phyloP scores from a whole-genome alignment of 2,329 filamentous ascomycete species.

The Xylaria sp. region DNA sequence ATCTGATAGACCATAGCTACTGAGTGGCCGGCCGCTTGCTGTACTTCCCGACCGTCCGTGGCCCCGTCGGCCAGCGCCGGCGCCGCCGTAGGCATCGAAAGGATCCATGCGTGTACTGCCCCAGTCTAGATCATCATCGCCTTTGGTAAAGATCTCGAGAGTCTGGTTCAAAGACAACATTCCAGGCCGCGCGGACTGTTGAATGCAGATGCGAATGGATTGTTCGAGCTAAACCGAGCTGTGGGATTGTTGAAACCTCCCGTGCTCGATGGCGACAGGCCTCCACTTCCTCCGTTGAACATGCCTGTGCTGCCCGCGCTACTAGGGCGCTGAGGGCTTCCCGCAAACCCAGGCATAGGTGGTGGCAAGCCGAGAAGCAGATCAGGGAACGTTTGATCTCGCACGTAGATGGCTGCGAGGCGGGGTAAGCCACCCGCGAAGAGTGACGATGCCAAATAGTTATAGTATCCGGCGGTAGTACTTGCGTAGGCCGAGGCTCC shows the following conservation, averaged over 20 bases:
- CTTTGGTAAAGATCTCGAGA: constrained; percentile 66
- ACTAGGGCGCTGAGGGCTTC: constrained; percentile 44
- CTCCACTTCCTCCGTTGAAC: constrained; percentile 34
- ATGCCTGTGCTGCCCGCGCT: constrained; percentile 43
- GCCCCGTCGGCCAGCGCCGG: constrained; percentile 30
- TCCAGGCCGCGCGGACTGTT: constrained; percentile 41
- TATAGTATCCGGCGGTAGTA: constrained; percentile 72
- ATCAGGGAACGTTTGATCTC: constrained; percentile 83
- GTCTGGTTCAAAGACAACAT: constrained; percentile 52
- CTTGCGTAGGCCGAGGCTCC: constrained; percentile 62
- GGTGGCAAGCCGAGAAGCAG: constrained; percentile 73
- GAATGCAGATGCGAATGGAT: constrained; percentile 56
- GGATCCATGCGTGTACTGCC: constrained; percentile 59
- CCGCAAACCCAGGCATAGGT: constrained; percentile 56
- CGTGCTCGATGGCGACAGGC: constrained; percentile 36
- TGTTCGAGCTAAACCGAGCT: constrained; percentile 64
- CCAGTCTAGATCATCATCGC: constrained; percentile 64
- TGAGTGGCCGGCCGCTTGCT: constrained; percentile 52
- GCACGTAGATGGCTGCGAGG: constrained; percentile 80
- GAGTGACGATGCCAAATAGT: constrained; percentile 83
- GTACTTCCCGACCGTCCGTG: constrained; percentile 39
- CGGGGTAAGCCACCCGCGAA: constrained; percentile 76
- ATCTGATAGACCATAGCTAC: constrained; percentile 64
- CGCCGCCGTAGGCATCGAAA: constrained; percentile 32
- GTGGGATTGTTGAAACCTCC: constrained; percentile 35